Evolutionary conservation across 192 early-diverging fungal species (phyloP).

Genomic region (Obelidium mucronatum): DNA sequence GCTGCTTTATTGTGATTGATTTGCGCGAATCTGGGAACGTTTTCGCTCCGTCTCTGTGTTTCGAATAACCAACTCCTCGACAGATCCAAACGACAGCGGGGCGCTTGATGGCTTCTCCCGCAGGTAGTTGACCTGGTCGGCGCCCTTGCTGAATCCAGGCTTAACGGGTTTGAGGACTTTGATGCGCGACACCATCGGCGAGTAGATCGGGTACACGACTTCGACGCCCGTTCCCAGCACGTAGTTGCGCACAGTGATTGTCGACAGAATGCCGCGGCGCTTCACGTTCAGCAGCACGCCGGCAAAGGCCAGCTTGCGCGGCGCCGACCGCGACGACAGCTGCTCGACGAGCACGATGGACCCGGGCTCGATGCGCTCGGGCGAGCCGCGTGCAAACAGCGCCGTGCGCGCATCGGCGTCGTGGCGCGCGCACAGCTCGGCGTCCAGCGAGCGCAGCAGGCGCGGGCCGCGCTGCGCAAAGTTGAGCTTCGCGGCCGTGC

Average conservation of each 20-base stretch:
- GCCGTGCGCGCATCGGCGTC: conserved; percentile 50
- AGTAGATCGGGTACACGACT: conserved; percentile 58
- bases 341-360: conserved; percentile 59
- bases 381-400: conserved; percentile 42
- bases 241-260: conserved; percentile 55
- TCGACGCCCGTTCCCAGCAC: conserved; percentile 62
- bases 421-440: conserved; percentile 51
- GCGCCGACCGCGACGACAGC: conserved; percentile 49
- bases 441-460: conserved; percentile 54
- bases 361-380: conserved; percentile 51
- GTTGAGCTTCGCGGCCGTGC: no score
- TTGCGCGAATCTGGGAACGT: conserved; percentile 23
- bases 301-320: conserved; percentile 54
- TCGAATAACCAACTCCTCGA: conserved; percentile 51
- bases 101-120: conserved; percentile 41
- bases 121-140: conserved; percentile 47
- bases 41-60: conserved; percentile 48
- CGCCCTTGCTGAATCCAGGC: conserved; percentile 37
- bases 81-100: conserved; percentile 46
- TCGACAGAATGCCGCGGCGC: conserved; percentile 53
- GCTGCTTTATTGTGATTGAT: background rate
- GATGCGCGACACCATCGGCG: conserved; percentile 56
- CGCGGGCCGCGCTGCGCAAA: conserved; percentile 37
- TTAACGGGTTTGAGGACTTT: conserved; percentile 53
- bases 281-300: conserved; percentile 56